These are phyloP conservation scores for Suillus placidus DNA, from an alignment of 768 basidiomycete species.

Conservation along the genomic window DNA sequence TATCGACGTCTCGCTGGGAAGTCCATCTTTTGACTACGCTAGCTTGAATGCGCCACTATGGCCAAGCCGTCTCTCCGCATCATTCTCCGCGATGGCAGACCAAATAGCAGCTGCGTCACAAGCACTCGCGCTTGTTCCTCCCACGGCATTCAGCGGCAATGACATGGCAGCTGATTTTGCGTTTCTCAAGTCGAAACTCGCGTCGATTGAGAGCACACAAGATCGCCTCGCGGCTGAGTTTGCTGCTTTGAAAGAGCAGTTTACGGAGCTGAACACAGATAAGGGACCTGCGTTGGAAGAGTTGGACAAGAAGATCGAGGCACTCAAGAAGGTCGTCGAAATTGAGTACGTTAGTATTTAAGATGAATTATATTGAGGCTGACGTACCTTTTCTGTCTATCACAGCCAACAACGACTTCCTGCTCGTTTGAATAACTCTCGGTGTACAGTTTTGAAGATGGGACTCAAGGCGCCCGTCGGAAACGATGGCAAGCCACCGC, in stretches of 20 bases:
- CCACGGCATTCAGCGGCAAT: slow-evolving; percentile 23
- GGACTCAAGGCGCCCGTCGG: slow-evolving; percentile 32
- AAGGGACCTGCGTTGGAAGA: slow-evolving; percentile 30
- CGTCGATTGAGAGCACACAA: slow-evolving; percentile 37
- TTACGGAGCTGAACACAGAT: slow-evolving; percentile 19
- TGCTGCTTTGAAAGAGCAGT: slow-evolving; percentile 29
- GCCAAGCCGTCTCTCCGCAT: slow-evolving; percentile 39
- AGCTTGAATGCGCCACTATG: slow-evolving; percentile 22
- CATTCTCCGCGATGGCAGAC: slow-evolving; percentile 42
- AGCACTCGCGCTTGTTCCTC: slow-evolving; percentile 35
- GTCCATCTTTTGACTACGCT: slow-evolving; percentile 10
- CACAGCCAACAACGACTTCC: slow-evolving; percentile 41
- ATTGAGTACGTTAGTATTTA: slow-evolving; percentile 35
- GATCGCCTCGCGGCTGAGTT: slow-evolving; percentile 36
- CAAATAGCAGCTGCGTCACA: slow-evolving; percentile 46
- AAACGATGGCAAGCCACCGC: slow-evolving; percentile 38
- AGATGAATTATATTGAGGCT: neutral
- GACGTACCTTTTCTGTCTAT: neutral
- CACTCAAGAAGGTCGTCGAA: slow-evolving; percentile 31
- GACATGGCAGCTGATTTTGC: slow-evolving; percentile 19
- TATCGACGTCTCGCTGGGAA: slow-evolving; percentile 22
- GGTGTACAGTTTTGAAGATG: slow-evolving; percentile 36
- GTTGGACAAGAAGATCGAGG: slow-evolving; percentile 40
- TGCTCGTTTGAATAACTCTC: slow-evolving; percentile 39
- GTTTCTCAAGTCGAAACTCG: slow-evolving; percentile 29